Percentiles rank a stretch among this genome's conserved stretches.
These are phyloP conservation scores for Malassezia sp. DNA, from an alignment of 1,284 basidiomycete species.

Conservation along the genomic window DNA sequence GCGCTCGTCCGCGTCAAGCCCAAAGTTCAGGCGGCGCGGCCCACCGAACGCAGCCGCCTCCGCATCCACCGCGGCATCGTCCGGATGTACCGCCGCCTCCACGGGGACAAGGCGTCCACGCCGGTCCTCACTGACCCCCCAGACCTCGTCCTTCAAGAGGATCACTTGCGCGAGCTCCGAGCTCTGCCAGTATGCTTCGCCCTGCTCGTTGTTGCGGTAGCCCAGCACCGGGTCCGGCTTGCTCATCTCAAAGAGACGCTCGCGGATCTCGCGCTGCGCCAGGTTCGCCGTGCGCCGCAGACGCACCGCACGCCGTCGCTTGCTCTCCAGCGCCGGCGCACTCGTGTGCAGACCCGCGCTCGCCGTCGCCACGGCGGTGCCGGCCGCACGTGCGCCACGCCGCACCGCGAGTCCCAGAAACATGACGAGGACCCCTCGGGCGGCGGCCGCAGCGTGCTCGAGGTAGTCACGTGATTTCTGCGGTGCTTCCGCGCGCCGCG, in stretches of 20 bases:
- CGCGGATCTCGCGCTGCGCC: constrained; percentile 36
- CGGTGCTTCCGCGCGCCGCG: neutral
- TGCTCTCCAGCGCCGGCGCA: constrained; percentile 21
- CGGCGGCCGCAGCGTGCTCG: no score
- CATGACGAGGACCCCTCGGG: no score
- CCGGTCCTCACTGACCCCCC: constrained; percentile 38
- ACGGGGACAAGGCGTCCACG: constrained; percentile 31
- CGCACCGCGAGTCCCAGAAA: no score
- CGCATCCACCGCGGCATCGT: constrained; percentile 8
- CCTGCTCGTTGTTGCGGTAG: constrained; percentile 49
- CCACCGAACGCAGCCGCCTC: constrained; percentile 21
- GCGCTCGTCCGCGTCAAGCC: constrained; percentile 24
- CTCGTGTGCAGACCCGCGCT: constrained; percentile 20
- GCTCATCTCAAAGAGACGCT: constrained; percentile 45
- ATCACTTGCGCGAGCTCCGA: constrained; percentile 34
- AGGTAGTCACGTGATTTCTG: constrained; percentile 1
- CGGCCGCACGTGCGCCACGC: constrained; percentile 8
- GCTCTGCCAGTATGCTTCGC: constrained; percentile 27
- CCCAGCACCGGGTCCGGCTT: constrained; percentile 63
- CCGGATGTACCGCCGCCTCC: constrained; percentile 6
- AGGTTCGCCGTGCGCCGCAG: constrained; percentile 44
- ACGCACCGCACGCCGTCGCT: constrained; percentile 26
- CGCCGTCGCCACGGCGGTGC: constrained; percentile 13
- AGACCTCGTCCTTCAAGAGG: constrained; percentile 34
- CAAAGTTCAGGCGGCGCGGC: constrained; percentile 38